These are phyloP conservation scores for Orbilia ellipsospora DNA, from an alignment of 2,329 filamentous ascomycete genomes.

Conservation along the genomic window DNA sequence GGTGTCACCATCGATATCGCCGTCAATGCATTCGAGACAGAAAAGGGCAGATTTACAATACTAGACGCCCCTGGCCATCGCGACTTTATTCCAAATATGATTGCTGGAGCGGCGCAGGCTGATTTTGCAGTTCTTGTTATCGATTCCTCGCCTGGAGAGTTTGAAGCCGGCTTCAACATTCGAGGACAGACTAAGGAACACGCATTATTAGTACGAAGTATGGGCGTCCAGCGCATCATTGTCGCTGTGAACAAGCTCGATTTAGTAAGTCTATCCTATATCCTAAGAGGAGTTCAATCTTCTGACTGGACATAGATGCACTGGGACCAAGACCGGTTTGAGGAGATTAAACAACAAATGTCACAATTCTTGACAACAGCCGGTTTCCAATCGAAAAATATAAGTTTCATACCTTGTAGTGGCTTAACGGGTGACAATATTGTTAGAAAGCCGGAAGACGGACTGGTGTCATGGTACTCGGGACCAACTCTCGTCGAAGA, in stretches of 20 bases:
- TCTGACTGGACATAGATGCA: conserved; percentile 64
- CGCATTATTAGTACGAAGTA: conserved; percentile 85
- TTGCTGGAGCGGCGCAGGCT: conserved; percentile 92
- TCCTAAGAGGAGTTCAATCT: background rate
- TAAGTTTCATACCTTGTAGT: conserved; percentile 89
- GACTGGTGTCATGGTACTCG: conserved; percentile 76
- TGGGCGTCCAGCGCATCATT: conserved; percentile 87
- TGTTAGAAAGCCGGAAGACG: conserved; percentile 69
- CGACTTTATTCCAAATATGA: conserved; percentile 99
- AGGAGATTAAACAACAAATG: conserved; percentile 85
- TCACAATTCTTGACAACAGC: conserved; percentile 82
- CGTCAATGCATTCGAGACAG: conserved; percentile 92
- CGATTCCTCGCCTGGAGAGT: conserved; percentile 87
- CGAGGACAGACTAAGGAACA: conserved; percentile 96
- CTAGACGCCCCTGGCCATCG: conserved; percentile 93
- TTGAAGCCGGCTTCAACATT: conserved; percentile 80
- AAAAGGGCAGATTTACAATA: conserved; percentile 87
- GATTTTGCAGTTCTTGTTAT: conserved; percentile 96
- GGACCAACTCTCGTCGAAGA: conserved; percentile 84
- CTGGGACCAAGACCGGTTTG: conserved; percentile 85
- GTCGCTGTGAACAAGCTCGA: conserved; percentile 97
- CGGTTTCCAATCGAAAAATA: conserved; percentile 82
- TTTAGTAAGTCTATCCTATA: conserved; percentile 62
- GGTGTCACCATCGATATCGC: conserved; percentile 98
- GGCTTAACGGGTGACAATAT: conserved; percentile 92